Evolutionary conservation across 2,329 filamentous ascomycete species (phyloP).

Genomic region (Botrytis aclada): DNA sequence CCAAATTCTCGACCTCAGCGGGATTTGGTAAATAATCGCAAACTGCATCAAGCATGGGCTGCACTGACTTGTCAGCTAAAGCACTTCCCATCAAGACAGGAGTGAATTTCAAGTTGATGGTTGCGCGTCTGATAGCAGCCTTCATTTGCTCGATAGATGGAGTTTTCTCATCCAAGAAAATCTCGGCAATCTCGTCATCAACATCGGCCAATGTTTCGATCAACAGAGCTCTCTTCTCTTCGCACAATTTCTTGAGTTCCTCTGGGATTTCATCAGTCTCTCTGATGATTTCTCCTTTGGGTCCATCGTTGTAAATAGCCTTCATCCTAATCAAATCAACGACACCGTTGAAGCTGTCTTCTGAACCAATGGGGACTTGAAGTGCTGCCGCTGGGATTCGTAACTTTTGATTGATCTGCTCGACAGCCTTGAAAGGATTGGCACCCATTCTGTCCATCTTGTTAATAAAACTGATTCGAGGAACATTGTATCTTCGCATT

Average conservation of each 20-base stretch:
- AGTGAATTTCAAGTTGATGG: conserved; percentile 84
- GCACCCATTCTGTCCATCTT: conserved; percentile 99
- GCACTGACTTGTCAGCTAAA: conserved; percentile 88
- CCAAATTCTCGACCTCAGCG: conserved; percentile 81
- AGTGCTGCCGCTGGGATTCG: conserved; percentile 90
- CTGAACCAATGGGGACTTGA: conserved; percentile 88
- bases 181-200: conserved; percentile 94
- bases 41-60: conserved; percentile 95
- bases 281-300: conserved; percentile 72
- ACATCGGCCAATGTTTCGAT: conserved; percentile 97
- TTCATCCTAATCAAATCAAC: conserved; percentile 92
- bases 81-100: conserved; percentile 97
- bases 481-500: conserved; percentile 98
- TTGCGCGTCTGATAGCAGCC: conserved; percentile 84
- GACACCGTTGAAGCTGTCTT: conserved; percentile 89
- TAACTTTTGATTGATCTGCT: conserved; percentile 96
- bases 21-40: conserved; percentile 96
- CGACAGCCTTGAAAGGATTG: conserved; percentile 95
- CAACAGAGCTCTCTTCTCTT: conserved; percentile 78
- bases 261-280: conserved; percentile 78
- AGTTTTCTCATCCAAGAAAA: conserved; percentile 83
- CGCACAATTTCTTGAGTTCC: conserved; percentile 70
- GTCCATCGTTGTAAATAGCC: conserved; percentile 87
- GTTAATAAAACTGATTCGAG: conserved; percentile 93
- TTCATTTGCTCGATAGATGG: conserved; percentile 83